Evolutionary conservation across 2,329 filamentous ascomycete genomes (phyloP).

Genomic region (Calonectria pseudoturangicola): DNA sequence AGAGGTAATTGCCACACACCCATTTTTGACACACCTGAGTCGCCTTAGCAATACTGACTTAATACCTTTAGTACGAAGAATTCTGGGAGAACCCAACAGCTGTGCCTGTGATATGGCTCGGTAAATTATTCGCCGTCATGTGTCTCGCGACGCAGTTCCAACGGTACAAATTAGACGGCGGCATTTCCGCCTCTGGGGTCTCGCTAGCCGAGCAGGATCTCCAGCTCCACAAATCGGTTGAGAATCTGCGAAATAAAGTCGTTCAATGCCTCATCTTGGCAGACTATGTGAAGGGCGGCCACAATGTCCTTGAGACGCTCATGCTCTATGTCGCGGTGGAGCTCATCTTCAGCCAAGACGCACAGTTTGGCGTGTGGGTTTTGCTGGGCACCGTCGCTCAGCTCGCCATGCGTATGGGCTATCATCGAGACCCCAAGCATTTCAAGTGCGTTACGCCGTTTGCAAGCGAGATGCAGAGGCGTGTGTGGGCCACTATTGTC

Average conservation of each 20-base stretch:
- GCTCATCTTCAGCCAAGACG: conserved; percentile 54
- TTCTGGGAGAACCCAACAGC: conserved; percentile 65
- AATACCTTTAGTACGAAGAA: conserved; percentile 60
- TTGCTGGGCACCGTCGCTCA: conserved; percentile 59
- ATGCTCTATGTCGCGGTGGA: conserved; percentile 60
- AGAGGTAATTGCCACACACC: neutral
- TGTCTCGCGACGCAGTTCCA: conserved; percentile 59
- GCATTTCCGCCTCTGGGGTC: neutral
- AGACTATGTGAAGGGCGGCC: conserved; percentile 65
- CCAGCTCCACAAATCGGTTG: neutral
- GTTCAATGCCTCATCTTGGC: conserved; percentile 61
- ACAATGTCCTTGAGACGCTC: conserved; percentile 63
- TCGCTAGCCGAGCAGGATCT: neutral
- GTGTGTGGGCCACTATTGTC: conserved; percentile 64
- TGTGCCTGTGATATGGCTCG: conserved; percentile 66
- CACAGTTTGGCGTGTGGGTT: conserved; percentile 59
- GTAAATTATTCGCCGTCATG: conserved; percentile 67
- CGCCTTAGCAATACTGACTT: conserved; percentile 21
- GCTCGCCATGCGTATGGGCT: conserved; percentile 62
- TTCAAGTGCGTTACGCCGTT: conserved; percentile 64
- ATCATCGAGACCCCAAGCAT: conserved; percentile 66
- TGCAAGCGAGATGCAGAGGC: conserved; percentile 66
- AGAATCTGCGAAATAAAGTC: neutral
- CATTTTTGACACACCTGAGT: too few species aligned
- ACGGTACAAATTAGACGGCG: neutral